These are phyloP conservation scores for Kodamaea arcana DNA, from an alignment of 1,139 yeast species.

Conservation along the genomic window DNA sequence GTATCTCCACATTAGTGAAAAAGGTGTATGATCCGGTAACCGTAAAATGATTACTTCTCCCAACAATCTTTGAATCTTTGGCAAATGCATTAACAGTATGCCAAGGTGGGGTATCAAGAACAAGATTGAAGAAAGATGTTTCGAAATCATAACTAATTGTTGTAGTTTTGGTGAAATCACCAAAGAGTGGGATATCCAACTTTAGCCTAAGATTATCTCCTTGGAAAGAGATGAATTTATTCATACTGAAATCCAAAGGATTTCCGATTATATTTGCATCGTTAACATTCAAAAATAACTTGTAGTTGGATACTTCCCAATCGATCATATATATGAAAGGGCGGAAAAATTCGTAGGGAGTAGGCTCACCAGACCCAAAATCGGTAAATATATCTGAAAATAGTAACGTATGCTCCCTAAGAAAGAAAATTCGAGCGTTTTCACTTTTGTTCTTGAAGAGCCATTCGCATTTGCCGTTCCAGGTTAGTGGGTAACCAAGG, in stretches of 20 bases:
- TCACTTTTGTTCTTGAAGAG: conserved; percentile 49
- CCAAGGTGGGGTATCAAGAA: conserved; percentile 85
- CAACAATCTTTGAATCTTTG: conserved; percentile 54
- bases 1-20: conserved; percentile 54
- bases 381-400: conserved; percentile 74
- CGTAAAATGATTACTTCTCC: conserved; percentile 59
- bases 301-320: conserved; percentile 58
- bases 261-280: conserved; percentile 84
- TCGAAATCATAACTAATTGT: conserved; percentile 49
- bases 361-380: conserved; percentile 69
- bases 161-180: conserved; percentile 54
- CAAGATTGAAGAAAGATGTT: conserved; percentile 61
- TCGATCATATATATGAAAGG: conserved; percentile 60
- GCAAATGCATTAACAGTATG: conserved; percentile 76
- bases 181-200: conserved; percentile 56
- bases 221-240: conserved; percentile 68
- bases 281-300: conserved; percentile 71
- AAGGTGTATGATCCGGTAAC: conserved; percentile 67
- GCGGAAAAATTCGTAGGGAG: conserved; percentile 70
- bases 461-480: conserved; percentile 84
- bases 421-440: conserved; percentile 55
- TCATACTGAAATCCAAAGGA: conserved; percentile 79
- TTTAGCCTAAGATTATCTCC: conserved; percentile 55
- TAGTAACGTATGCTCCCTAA: conserved; percentile 80
- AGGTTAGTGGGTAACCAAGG: conserved; percentile 65